Base-by-base conservation (phyloP, 495 filamentous ascomycete species). In the Aspergillus asperescens region DNA sequence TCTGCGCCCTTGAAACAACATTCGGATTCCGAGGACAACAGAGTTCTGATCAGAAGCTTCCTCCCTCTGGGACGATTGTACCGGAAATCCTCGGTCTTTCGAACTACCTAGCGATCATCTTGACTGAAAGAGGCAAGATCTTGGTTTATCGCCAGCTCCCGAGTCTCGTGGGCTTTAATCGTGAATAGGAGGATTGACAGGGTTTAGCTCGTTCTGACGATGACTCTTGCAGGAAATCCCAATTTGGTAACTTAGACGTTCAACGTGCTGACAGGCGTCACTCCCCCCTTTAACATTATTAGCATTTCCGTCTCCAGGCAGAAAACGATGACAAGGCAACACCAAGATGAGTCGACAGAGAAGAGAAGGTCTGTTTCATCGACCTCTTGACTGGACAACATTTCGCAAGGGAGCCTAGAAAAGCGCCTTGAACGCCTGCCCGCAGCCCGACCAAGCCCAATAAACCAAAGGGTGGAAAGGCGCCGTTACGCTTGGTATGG, bases 401-500 rank as follows among this genome's bases (percentile, higher is more conserved):
- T 20, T 2, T 18, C 7, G 2, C 16, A 8, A 9, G 18, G 29
- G 20, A 47, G 44, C 29, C 28, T 47, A 8, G 24, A 9, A 32
- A 34, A 46, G n/a, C 28, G 44, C 44, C 44, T 47, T 34, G 43
- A 20, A 13, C 25, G 44, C 29, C 19, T 16, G 41, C 41, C 15
- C 16, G 3, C 2, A 1, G 19, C 10, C 29, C 29, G 44, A 41
- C 24, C 15, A 20, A 16, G 7, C 28, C 40, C 27, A 42, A 52
- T 39, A 32, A 41, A 47, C 51, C 24, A 47, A 10, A 47, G 40
- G 41, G 29, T 22, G 12, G 20, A 38, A 29, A 13, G 22, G 25
- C 51, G 25, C 51, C 42, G 51, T 47, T 54, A 23, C n/a, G 34
- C 51, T 54, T 54, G 42, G 51, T 47, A 54, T 54, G 51, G 51